Base-by-base conservation (phyloP, 2,329 filamentous ascomycete genomes). In the Erysiphe pulchra region DNA sequence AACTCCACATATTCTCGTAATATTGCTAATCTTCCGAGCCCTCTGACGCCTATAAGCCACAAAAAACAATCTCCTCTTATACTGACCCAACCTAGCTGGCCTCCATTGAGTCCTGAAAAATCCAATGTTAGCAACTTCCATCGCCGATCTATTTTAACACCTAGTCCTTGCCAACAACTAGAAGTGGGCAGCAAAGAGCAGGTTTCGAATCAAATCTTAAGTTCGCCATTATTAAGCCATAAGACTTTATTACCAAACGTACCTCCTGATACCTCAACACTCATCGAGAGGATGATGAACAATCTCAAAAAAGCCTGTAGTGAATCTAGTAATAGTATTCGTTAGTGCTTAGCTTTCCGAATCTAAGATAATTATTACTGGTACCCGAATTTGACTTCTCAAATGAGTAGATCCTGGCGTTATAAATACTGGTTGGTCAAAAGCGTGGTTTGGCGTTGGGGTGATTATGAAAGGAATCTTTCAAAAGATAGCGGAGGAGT, bases 241-340 rank as follows among this genome's bases (percentile, higher is more conserved):
- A 24, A 14, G 18, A 48, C 51, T n/a, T 51, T 54, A 24, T 52
- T 55, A n/a, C 53, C 56, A 11, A 56, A 59, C 48, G 55, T 59
- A 2, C 56, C 57, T 9, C 51, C 49, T 31, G 56, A 59, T 43
- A 56, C 55, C 1, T 53, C 53, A 4, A 52, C 64, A 24, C 60
- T 71, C 37, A 62, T 72, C 40, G 67, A 71, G 54, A 63, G 63
- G 49, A 66, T 73, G 61, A 65, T 73, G 62, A 54, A 56, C 39
- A 69, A 70, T 50, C 57, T 73, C 13, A 63, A 63, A 38, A 60
- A 63, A 44, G 52, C 51, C 14, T 24, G 34, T n/a, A 37, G 17
- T 14, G 14, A 37, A n/a, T 16, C 14, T 37, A 37, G 17, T 37
- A 17, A 17, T n/a, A 37, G 8, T 28, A 28, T 28, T 28, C 24